Evolutionary conservation across 2,329 filamentous ascomycete genomes (phyloP).

Genomic region (Calonectria naviculata): DNA sequence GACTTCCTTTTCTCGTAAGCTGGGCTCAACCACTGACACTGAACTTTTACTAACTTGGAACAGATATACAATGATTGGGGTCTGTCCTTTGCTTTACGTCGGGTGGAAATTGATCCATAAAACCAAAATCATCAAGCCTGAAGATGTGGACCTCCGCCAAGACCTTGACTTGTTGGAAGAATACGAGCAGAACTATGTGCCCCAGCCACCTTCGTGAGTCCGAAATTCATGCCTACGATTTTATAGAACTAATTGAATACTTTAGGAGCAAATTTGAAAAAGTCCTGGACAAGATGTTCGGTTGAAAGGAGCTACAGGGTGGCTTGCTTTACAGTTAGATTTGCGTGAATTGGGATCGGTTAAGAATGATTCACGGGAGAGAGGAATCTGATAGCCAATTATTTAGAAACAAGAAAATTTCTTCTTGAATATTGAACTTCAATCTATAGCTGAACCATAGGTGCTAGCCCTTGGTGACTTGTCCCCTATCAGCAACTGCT

Average conservation of each 20-base stretch:
- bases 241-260: not conserved
- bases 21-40: not conserved
- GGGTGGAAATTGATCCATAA: conserved; percentile 78
- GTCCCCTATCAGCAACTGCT: too few species aligned
- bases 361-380: not conserved
- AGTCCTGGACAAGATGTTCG: conserved; percentile 32
- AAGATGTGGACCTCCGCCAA: conserved; percentile 71
- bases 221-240: not conserved
- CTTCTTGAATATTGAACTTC: too few species aligned
- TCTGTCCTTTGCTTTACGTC: conserved; percentile 76
- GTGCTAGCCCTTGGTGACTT: too few species aligned
- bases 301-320: not conserved
- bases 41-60: not conserved
- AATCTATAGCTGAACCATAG: too few species aligned
- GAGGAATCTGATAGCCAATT: too few species aligned
- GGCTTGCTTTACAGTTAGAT: not conserved
- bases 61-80: conserved; percentile 76
- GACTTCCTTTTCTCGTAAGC: conserved; percentile 78
- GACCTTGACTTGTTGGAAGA: conserved; percentile 76
- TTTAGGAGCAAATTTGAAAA: conserved; percentile 33
- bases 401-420: too few species aligned
- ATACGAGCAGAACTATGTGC: conserved; percentile 71
- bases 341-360: not conserved
- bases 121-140: conserved; percentile 66
- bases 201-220: conserved; percentile 63